These are phyloP conservation scores for Moricandia moricandioides DNA, from an alignment of 345 rosid genomes.

Conservation along the genomic window DNA sequence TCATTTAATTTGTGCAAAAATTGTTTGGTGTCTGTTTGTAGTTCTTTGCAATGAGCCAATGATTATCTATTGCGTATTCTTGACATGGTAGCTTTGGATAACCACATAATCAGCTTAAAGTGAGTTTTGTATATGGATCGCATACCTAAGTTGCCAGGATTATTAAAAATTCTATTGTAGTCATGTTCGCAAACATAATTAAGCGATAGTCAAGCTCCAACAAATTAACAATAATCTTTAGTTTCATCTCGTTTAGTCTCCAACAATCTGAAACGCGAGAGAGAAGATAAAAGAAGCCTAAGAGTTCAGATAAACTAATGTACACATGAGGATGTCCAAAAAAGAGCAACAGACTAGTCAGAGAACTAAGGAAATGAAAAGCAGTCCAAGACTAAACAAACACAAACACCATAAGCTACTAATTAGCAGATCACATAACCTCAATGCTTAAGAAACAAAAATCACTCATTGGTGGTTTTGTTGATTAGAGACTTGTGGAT, in stretches of 20 bases:
- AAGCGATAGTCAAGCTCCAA: too few relatives aligned
- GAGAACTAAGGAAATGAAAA: constrained; percentile 13
- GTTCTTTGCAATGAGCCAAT: not conserved
- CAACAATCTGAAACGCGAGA: too few relatives aligned
- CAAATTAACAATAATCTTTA: too few relatives aligned
- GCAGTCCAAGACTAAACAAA: constrained; percentile 18
- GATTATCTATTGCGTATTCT: not conserved
- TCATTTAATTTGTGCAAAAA: not conserved
- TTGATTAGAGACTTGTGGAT: constrained; percentile 89
- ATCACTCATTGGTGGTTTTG: constrained; percentile 71
- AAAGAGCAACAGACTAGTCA: constrained; percentile 8
- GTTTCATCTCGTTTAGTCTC: too few relatives aligned
- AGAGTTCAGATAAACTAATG: constrained; percentile 25
- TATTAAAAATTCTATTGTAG: too few relatives aligned
- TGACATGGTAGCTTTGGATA: not conserved
- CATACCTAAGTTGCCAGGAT: not conserved
- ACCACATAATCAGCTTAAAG: not conserved
- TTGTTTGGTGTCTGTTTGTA: not conserved
- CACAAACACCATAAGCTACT: constrained; percentile 20
- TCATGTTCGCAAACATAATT: too few relatives aligned
- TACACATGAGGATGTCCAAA: constrained; percentile 33
- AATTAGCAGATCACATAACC: constrained; percentile 8
- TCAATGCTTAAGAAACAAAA: constrained; percentile 6
- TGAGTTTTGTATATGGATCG: not conserved
- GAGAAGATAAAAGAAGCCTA: not conserved